A percentile compares a stretch with the other conserved stretches of the same genome.
Conservation (phyloP, 176 grass and related monocot genomes). For the Oryza glaberrima region DNA sequence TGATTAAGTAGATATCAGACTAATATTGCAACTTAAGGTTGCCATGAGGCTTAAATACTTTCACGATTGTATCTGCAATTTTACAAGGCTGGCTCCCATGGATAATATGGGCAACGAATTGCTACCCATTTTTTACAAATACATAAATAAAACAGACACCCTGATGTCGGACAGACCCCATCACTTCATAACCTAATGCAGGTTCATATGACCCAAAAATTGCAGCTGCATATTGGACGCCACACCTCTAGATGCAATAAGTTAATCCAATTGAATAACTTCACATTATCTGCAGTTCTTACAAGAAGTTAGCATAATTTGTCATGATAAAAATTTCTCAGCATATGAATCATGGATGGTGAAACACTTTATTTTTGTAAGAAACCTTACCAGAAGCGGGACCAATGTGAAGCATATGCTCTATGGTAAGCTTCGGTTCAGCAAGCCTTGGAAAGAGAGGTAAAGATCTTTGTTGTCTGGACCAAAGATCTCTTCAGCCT, state of each 20-base stretch:
- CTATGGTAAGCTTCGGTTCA: conserved; percentile 71
- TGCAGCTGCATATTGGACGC: conserved; percentile 6
- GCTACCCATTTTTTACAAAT: not conserved
- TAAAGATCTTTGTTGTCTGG: conserved; percentile 84
- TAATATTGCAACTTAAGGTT: not conserved
- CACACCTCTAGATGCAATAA: conserved; percentile 18
- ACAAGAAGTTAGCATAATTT: conserved; percentile 1
- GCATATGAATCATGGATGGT: not conserved
- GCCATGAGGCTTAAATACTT: not conserved
- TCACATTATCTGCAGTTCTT: conserved; percentile 28
- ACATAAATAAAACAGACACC: not conserved
- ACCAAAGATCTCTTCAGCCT: conserved; percentile 96
- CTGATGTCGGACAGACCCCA: not conserved
- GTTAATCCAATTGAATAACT: conserved; percentile 35
- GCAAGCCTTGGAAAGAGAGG: conserved; percentile 85
- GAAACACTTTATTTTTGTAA: not conserved
- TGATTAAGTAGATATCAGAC: not conserved
- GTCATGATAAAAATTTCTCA: not conserved
- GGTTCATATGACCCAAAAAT: conserved; percentile 28
- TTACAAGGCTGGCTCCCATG: conserved; percentile 28
- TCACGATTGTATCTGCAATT: not conserved
- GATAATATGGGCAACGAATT: not conserved
- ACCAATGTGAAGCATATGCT: conserved; percentile 3
- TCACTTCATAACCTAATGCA: conserved; percentile 3
- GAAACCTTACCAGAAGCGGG: not conserved